Percentiles rank a stretch among this genome's conserved stretches.
Evolutionary conservation across 2,329 filamentous ascomycete genomes (phyloP).

Genomic region (Neoascochyta sp.): DNA sequence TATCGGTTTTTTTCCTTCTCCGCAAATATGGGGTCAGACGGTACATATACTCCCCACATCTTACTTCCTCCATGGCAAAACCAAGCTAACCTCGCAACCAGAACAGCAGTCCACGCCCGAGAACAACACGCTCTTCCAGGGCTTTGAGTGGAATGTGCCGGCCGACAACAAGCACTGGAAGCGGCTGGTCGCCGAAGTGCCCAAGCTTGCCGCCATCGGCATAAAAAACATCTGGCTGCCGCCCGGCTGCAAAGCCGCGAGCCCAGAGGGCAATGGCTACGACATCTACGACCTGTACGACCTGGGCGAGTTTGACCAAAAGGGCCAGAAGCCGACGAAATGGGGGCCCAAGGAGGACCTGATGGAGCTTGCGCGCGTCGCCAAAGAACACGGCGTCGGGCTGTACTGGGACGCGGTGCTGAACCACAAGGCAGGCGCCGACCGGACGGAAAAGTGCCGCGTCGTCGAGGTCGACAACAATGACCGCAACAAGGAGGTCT

Average conservation of each 20-base stretch:
- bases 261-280: constrained; percentile 59
- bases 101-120: constrained; percentile 31
- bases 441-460: constrained; percentile 59
- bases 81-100: constrained; percentile 11
- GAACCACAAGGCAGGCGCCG: constrained; percentile 69
- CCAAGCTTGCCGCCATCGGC: constrained; percentile 56
- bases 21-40: constrained; percentile 26
- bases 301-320: constrained; percentile 69
- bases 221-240: constrained; percentile 60
- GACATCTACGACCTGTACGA: constrained; percentile 65
- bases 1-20: too few species aligned
- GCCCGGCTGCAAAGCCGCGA: constrained; percentile 65
- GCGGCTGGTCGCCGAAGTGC: constrained; percentile 52
- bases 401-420: constrained; percentile 68
- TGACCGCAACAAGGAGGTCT: constrained; percentile 55
- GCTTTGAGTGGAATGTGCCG: constrained; percentile 70
- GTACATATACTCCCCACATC: constrained; percentile 7
- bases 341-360: constrained; percentile 66
- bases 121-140: constrained; percentile 58
- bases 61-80: too few species aligned
- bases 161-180: constrained; percentile 58
- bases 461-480: constrained; percentile 61
- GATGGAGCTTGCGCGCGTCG: constrained; percentile 49
- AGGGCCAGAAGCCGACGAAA: constrained; percentile 60
- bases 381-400: constrained; percentile 53